Evolutionary conservation across 345 rosid genomes (phyloP).

Genomic region (Euphorbia peplus): DNA sequence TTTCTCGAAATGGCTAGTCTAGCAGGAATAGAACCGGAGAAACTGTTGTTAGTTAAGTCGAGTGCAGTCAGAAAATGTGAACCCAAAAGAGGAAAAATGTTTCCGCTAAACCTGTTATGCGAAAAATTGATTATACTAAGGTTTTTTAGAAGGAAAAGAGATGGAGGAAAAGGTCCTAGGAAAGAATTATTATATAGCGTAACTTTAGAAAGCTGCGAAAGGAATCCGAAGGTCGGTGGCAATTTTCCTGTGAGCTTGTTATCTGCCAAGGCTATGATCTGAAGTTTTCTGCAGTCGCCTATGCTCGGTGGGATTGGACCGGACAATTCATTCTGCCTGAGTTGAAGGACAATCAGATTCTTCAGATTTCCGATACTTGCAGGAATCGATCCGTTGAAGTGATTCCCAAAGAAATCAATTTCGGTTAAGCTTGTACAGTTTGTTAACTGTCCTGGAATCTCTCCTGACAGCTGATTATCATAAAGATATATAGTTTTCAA

Average conservation of each 20-base stretch:
- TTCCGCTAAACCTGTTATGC: constrained; percentile 61
- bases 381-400: constrained; percentile 66
- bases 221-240: constrained; percentile 74
- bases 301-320: constrained; percentile 78
- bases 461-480: constrained; percentile 73
- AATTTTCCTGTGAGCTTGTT: constrained; percentile 66
- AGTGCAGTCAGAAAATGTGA: constrained; percentile 54
- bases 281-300: constrained; percentile 67
- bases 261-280: constrained; percentile 66
- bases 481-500: constrained; percentile 55
- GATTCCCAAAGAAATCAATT: constrained; percentile 73
- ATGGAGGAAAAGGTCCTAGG: constrained; percentile 61
- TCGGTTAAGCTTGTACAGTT: constrained; percentile 61
- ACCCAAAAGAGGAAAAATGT: constrained; percentile 60
- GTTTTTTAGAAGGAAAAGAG: constrained; percentile 57
- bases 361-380: constrained; percentile 61
- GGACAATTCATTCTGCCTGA: constrained; percentile 75
- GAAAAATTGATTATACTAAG: constrained; percentile 77
- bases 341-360: constrained; percentile 60
- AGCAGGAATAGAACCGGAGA: constrained; percentile 61
- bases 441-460: constrained; percentile 62
- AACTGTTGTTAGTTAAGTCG: constrained; percentile 77
- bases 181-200: constrained; percentile 81
- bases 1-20: constrained; percentile 49
- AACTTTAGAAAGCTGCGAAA: constrained; percentile 46